Percentiles rank a stretch among this genome's conserved stretches.
These are phyloP conservation scores for Grammothele lineata DNA, from an alignment of 768 basidiomycete species.

Conservation along the genomic window DNA sequence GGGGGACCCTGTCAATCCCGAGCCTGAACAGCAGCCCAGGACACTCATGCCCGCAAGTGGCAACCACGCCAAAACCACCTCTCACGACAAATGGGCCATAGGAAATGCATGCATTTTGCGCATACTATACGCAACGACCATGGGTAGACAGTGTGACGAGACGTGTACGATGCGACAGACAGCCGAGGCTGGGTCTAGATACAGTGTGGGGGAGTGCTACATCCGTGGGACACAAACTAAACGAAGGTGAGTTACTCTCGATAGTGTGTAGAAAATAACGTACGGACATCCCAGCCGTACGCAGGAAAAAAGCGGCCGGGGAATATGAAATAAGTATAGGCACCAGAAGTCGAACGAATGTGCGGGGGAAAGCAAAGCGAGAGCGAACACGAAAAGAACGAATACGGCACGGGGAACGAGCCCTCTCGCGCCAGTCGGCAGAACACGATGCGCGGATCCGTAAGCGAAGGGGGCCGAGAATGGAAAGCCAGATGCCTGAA, in stretches of 20 bases:
- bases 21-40: too few species aligned
- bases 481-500: background rate
- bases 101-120: too few species aligned
- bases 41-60: too few species aligned
- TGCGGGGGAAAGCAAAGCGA: background rate
- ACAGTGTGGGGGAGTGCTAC: background rate
- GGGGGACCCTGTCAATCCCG: too few species aligned
- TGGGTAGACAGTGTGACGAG: background rate
- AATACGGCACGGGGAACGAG: background rate
- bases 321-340: background rate
- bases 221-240: slow-evolving; percentile 4
- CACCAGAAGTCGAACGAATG: too few species aligned
- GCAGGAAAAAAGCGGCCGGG: too few species aligned
- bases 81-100: too few species aligned
- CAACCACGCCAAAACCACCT: too few species aligned
- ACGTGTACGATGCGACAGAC: background rate
- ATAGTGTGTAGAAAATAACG: background rate
- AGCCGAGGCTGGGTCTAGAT: background rate
- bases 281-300: background rate
- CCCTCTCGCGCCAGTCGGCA: too few species aligned
- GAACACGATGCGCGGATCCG: too few species aligned
- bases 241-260: background rate
- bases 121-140: background rate
- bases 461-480: background rate
- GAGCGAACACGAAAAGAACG: slow-evolving; percentile 1